Evolutionary conservation across 2,329 filamentous ascomycete species (phyloP), one percentile per base, ranked within the genome.

Genomic region (Aureobasidium sp.): DNA sequence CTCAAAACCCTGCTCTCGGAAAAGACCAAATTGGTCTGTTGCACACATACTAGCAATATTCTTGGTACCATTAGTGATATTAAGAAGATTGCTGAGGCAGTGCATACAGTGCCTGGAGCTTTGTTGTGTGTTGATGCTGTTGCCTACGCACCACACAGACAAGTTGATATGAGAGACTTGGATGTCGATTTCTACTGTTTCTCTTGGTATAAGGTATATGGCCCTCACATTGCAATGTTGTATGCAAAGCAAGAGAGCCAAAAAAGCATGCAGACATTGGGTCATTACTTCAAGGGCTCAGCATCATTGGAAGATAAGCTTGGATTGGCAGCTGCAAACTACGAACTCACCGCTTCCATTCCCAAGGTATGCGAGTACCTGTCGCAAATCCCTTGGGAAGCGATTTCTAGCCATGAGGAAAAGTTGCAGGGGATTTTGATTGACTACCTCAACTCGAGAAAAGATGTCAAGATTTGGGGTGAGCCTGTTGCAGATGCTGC

Each of bases 191-290:
- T 91, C 66, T 93, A 92, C 71, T 69, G 80, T 16, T 90, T 92
- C 69, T 86, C 81, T 0, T 92, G 88, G 89, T 92, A 92, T 75
- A 93, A 93, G 71, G 77, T 91, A 1, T 92, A 88, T 69, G 89
- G 89, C 0, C 89, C 89, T 0, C 89, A 92, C 66, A 79, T 91
- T 1, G 81, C 88, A 0, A 82, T 87, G 65, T 75, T 93, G 1
- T 93, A 90, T 69, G 87, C 82, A 5, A 83, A 83, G 29, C 76
- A 77, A 5, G 68, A 72, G 0, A 85, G 83, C 0, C 84, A 87
- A 63, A 68, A 79, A n/a, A 72, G 79, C 50, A 76, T 91, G 60
- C 74, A 74, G 5, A 82, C 84, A 0, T 71, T 86, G 0, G 82
- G 83, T 0, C 87, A 90, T 69, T 89, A 82, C 75, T 91, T 91